Evolutionary conservation across 768 basidiomycete species (phyloP), one percentile per base, ranked within the genome.

Genomic region (Boletus barrowsii): DNA sequence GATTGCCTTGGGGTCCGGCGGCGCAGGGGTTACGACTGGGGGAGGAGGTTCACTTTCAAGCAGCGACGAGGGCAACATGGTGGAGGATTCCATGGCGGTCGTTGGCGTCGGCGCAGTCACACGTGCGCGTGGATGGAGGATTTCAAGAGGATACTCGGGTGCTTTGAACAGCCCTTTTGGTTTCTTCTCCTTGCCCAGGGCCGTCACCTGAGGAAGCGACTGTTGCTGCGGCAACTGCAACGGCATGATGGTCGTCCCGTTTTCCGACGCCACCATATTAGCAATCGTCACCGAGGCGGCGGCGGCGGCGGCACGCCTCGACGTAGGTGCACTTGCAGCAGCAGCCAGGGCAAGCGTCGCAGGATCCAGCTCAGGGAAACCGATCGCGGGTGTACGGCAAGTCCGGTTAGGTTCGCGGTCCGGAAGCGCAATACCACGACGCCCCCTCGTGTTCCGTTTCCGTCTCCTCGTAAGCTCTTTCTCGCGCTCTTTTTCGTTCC

Each of bases 381-480:
- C 90, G 51, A 90, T 83, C 8, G 88, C 90, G 9, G 92, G 87
- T 0, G 95, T 95, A 35, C 97, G 86, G 72, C 88, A 90, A 7
- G 97, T 98, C 70, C 92, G 80, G 67, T 90, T 81, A 3, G 93
- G 88, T 55, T 99, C 96, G 42, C 96, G 86, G 67, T 99, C 97
- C 0, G 97, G 95, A 24, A 98, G 75, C 4, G 83, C 83, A 53
- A 93, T 79, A 14, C 93, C 92, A 30, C 90, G 76, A 51, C 88
- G 76, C 4, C 87, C 87, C 35, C 97, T 83, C 2, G 89, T 92
- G 62, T 90, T 87, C 47, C 90, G 84, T 65, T 93, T 89, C 43
- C 91, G 77, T 56, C 93, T 86, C 67, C 87, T 88, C 61, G 83
- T 89, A 61, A 88, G 79, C 60, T 98, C 94, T 73, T 94, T 93